A percentile compares a stretch with the other conserved stretches of the same genome.
Conservation (phyloP, 768 basidiomycete species). For the Lepiota brunneoincarnata region DNA sequence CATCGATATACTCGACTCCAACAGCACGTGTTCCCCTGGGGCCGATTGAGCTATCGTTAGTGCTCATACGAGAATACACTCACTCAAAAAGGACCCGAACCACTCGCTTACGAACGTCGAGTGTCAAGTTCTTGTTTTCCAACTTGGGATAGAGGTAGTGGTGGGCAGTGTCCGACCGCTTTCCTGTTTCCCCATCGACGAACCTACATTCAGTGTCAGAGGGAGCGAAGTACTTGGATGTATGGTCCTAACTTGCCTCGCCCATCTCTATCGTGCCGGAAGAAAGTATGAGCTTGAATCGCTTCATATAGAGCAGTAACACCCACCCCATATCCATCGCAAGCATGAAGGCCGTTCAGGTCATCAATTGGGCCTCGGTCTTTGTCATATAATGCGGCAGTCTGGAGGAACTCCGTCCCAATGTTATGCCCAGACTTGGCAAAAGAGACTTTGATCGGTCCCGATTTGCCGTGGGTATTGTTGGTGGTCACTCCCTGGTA, state of each 20-base stretch:
- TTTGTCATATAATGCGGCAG: constrained; percentile 47
- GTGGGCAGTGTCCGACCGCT: constrained; percentile 55
- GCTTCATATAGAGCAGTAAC: background rate
- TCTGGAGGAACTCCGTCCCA: constrained; percentile 43
- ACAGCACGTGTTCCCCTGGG: constrained; percentile 38
- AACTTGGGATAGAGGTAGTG: constrained; percentile 48
- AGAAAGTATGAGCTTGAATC: background rate
- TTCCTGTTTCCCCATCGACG: constrained; percentile 47
- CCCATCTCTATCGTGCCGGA: constrained; percentile 41
- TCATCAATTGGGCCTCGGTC: constrained; percentile 42
- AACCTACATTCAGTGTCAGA: constrained; percentile 38
- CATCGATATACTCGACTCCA: constrained; percentile 51
- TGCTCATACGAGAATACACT: constrained; percentile 7
- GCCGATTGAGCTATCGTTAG: background rate
- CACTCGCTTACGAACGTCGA: constrained; percentile 40
- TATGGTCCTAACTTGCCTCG: constrained; percentile 35
- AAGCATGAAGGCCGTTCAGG: constrained; percentile 41
- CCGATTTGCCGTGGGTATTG: constrained; percentile 43
- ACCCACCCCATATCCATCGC: constrained; percentile 44
- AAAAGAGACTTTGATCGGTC: constrained; percentile 50
- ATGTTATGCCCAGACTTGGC: constrained; percentile 35
- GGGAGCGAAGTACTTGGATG: background rate
- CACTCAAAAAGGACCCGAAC: constrained; percentile 50
- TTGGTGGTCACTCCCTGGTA: constrained; percentile 26
- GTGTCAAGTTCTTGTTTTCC: constrained; percentile 38